Evolutionary conservation across 2,329 filamentous ascomycete species (phyloP), one percentile per base, ranked within the genome.

Genomic region (Colletotrichum agaves): DNA sequence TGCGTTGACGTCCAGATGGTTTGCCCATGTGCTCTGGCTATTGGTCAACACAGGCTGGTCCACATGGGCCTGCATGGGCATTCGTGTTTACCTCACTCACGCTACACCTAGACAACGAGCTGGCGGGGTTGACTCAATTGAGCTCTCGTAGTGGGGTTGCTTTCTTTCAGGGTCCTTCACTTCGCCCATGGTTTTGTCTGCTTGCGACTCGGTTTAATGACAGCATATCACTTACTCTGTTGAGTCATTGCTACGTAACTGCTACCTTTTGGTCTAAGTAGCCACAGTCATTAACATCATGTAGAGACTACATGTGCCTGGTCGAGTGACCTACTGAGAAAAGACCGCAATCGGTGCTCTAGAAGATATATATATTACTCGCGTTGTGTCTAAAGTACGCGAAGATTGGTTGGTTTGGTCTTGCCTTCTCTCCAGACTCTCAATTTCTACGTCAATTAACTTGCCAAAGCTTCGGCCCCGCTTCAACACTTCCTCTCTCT

Each of bases 1-100:
- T 17, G 41, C 35, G 60, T 57, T 56, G 59, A 44, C 41, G 53
- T 31, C 70, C 63, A 69, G 43, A 69, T 69, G 67, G 46, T 50
- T 72, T 69, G 59, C 58, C 70, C 79, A 82, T 82, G 80, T 82
- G 80, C 76, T 74, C 73, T 74, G 81, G 77, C 73, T 73, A 82
- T 82, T 82, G 80, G 80, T 70, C 76, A 74, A 76, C 73, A 72
- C 72, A 63, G 46, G 31, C 39, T 60, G 60, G 39, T 41, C 67
- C 71, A 69, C 65, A 37, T 43, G 41, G 57, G 17, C 33, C 55
- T 33, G 63, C 53, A 67, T 61, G 56, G 62, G 49, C 62, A 61
- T 19, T 43, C 55, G 49, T 61, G n/a, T 67, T 61, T 19, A 57
- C 49, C 47, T 60, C 56, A 66, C 49, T 39, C 61, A 61, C 62